Percentiles rank a stretch among this genome's conserved stretches.
Conservation (phyloP, 2,329 filamentous ascomycete genomes). For the Mycosphaerella sp. region DNA sequence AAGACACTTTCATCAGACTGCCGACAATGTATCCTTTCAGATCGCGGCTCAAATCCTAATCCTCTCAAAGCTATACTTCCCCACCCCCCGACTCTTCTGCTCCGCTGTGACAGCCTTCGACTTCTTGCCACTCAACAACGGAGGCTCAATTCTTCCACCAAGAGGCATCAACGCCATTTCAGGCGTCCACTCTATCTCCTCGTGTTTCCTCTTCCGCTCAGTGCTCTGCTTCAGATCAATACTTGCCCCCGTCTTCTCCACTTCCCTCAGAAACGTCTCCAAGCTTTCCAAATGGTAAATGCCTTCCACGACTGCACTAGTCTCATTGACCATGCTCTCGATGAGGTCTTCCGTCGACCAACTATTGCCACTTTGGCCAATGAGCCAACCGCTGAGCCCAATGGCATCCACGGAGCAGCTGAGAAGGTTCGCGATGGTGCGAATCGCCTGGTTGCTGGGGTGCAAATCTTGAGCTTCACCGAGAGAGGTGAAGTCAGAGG, state of each 20-base stretch:
- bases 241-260: conserved; percentile 9
- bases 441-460: conserved; percentile 58
- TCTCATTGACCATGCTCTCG: conserved; percentile 13
- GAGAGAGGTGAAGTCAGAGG: conserved; percentile 55
- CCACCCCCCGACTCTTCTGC: conserved; percentile 15
- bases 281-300: conserved; percentile 12
- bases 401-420: conserved; percentile 69
- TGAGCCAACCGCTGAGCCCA: conserved; percentile 67
- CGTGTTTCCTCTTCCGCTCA: conserved; percentile 7
- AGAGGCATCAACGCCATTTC: conserved; percentile 13
- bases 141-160: conserved; percentile 10
- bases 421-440: conserved; percentile 64
- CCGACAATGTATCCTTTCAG: neutral
- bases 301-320: conserved; percentile 11
- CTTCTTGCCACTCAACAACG: neutral
- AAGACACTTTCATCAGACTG: no score
- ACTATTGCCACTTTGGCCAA: conserved; percentile 43
- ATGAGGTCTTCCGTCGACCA: conserved; percentile 12
- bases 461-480: conserved; percentile 49
- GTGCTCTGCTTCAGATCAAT: neutral
- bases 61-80: conserved; percentile 15
- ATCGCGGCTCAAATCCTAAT: conserved; percentile 14
- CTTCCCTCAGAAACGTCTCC: conserved; percentile 9
- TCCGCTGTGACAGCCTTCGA: conserved; percentile 4
- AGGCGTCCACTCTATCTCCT: conserved; percentile 7